phyloP scores from a whole-genome alignment of 1,139 yeast species.

The Diutina rugosa region DNA sequence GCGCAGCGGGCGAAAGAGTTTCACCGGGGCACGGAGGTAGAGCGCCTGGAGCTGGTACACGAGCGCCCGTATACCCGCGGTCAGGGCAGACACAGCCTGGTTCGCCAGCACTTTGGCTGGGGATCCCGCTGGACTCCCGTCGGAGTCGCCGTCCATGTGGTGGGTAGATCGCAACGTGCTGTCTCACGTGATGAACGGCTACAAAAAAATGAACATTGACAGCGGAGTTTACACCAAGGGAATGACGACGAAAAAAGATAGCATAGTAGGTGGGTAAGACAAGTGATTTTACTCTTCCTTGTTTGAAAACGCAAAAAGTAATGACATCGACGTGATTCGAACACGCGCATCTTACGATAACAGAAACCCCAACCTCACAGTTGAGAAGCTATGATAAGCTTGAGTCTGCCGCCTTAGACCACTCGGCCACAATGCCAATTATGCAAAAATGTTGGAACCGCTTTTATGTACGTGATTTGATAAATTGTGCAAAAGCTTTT shows the following conservation, averaged over 20 bases:
- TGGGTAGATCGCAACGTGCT: not conserved
- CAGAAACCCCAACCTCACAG: not conserved
- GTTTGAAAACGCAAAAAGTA: not conserved
- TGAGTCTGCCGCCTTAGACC: not conserved
- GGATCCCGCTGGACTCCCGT: not conserved
- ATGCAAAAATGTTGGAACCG: not conserved
- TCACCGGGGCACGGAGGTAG: constrained; percentile 73
- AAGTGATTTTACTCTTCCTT: too few species aligned
- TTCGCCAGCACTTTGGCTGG: not conserved
- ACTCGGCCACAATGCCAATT: not conserved
- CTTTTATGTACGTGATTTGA: not conserved
- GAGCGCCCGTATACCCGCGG: constrained; percentile 77
- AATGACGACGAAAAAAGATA: too few species aligned
- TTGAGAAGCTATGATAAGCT: not conserved
- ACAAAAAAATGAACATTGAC: too few species aligned
- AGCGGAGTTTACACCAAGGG: too few species aligned
- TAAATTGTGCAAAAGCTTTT: too few species aligned
- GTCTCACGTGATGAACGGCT: not conserved
- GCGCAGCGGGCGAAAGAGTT: constrained; percentile 79
- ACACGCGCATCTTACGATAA: not conserved
- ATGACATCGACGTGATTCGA: not conserved
- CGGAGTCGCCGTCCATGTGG: not conserved
- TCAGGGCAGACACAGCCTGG: constrained; percentile 16
- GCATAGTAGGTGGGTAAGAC: too few species aligned
- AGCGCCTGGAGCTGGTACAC: constrained; percentile 69